Percentiles rank a stretch among this genome's conserved stretches.
Evolutionary conservation across 2,329 filamentous ascomycete genomes (phyloP).

Genomic region (Pyrenochaeta sp.): DNA sequence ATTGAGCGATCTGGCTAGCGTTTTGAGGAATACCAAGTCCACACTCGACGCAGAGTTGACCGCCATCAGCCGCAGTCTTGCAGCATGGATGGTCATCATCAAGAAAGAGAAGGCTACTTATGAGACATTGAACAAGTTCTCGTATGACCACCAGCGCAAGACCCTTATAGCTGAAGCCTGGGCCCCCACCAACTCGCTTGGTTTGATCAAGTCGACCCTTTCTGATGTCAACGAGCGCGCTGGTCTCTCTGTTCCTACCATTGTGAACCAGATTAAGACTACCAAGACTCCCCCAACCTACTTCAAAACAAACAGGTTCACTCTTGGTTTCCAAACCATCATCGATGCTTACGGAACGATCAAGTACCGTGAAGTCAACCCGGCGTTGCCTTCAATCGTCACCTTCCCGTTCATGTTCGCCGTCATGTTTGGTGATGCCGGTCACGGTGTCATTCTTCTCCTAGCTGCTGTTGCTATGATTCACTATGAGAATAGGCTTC

Average conservation of each 20-base stretch:
- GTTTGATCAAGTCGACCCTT: slow-evolving; percentile 88
- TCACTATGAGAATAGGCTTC: slow-evolving; percentile 87
- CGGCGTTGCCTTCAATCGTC: slow-evolving; percentile 90
- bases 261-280: slow-evolving; percentile 96
- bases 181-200: slow-evolving; percentile 91
- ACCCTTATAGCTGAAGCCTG: slow-evolving; percentile 97
- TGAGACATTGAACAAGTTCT: slow-evolving; percentile 93
- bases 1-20: slow-evolving; percentile 87
- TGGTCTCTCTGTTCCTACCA: slow-evolving; percentile 94
- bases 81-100: slow-evolving; percentile 96
- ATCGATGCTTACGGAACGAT: slow-evolving; percentile 98
- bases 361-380: slow-evolving; percentile 97
- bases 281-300: slow-evolving; percentile 98
- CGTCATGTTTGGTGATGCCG: slow-evolving; percentile 99
- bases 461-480: slow-evolving; percentile 88
- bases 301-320: slow-evolving; percentile 98
- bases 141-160: slow-evolving; percentile 93
- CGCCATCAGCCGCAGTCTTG: slow-evolving; percentile 89
- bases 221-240: slow-evolving; percentile 97
- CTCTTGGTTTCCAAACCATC: slow-evolving; percentile 97
- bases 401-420: slow-evolving; percentile 99
- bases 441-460: slow-evolving; percentile 91
- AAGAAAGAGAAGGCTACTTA: slow-evolving; percentile 99
- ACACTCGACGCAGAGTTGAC: slow-evolving; percentile 92
- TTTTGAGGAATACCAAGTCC: slow-evolving; percentile 92